phyloP scores from a whole-genome alignment of 2,329 filamentous ascomycete species.

The Ophiostoma tasmaniense region DNA sequence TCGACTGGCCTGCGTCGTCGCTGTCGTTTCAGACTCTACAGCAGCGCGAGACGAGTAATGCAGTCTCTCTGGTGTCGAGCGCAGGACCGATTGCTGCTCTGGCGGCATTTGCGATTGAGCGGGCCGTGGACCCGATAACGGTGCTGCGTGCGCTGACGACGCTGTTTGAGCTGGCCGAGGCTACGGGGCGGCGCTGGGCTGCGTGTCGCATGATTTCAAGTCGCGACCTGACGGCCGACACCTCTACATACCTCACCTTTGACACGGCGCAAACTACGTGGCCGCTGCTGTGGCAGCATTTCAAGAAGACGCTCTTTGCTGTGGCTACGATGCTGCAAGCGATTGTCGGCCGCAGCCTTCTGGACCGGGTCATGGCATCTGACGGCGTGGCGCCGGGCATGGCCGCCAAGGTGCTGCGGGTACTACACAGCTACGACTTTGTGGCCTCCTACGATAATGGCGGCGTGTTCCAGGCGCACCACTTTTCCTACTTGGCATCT shows the following conservation, averaged over 20 bases:
- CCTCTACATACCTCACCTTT: conserved; percentile 52
- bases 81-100: conserved; percentile 61
- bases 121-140: conserved; percentile 28
- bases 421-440: conserved; percentile 71
- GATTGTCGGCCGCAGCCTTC: conserved; percentile 55
- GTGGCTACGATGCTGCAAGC: conserved; percentile 67
- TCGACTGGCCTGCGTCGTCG: conserved; percentile 57
- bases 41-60: conserved; percentile 40
- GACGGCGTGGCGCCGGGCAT: conserved; percentile 49
- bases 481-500: conserved; percentile 72
- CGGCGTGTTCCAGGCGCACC: conserved; percentile 71
- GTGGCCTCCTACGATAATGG: conserved; percentile 67
- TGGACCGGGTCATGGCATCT: conserved; percentile 41
- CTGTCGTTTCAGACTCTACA: conserved; percentile 53
- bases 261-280: conserved; percentile 60
- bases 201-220: conserved; percentile 59
- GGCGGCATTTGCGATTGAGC: conserved; percentile 54
- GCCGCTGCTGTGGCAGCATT: conserved; percentile 63
- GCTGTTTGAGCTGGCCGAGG: conserved; percentile 57
- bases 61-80: conserved; percentile 43
- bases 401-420: conserved; percentile 62
- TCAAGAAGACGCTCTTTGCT: conserved; percentile 69
- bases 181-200: conserved; percentile 63
- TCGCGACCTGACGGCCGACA: conserved; percentile 52
- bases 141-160: conserved; percentile 41